Evolutionary conservation across 148 eudicot genomes (phyloP), one percentile per base, ranked within the genome.

Genomic region (Vaccinium corymbosum): DNA sequence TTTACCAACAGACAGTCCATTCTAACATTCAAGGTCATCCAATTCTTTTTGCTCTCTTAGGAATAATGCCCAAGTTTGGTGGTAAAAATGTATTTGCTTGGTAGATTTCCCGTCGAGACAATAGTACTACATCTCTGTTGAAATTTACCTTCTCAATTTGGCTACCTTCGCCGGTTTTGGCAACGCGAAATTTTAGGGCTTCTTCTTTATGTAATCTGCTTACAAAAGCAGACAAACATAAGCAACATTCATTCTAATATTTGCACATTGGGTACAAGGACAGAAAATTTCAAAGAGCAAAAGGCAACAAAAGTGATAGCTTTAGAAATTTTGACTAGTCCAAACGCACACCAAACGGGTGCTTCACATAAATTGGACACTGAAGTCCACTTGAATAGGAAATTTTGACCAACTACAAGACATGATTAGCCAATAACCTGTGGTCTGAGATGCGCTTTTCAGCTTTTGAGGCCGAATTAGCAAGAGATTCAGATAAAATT

Each of bases 361-460:
- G 46, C 22, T 81, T 62, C 20, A 64, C 53, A 56, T 81, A 22
- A 66, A 48, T 7, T 49, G 27, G 55, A 19, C 46, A 49, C 42
- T 64, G 38, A 4, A 62, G 83, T 80, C 51, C 50, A 61, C 25
- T 62, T 48, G 20, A 80, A 61, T 16, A 48, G 49, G 35, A 81
- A 66, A 64, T 9, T 22, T 49, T 27, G 17, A 70, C 10, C 70
- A 17, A 27, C 25, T 7, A 27, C 57, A 59, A 14, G 59, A 74
- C 25, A 72, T 3, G 74, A 76, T 9, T 20, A 56, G 38, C 61
- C 6, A 85, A 82, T 55, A 52, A 96, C 99, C 97, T 96, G 88
- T 95, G 86, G 80, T 97, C 99, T 78, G 89, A 88, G 75, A 93
- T 90, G 86, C 97, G 94, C 87, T 92, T 94, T 88, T 93, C 97